phyloP scores from a whole-genome alignment of 139 green algal genomes.

The Raphidocelis subcapitata region DNA sequence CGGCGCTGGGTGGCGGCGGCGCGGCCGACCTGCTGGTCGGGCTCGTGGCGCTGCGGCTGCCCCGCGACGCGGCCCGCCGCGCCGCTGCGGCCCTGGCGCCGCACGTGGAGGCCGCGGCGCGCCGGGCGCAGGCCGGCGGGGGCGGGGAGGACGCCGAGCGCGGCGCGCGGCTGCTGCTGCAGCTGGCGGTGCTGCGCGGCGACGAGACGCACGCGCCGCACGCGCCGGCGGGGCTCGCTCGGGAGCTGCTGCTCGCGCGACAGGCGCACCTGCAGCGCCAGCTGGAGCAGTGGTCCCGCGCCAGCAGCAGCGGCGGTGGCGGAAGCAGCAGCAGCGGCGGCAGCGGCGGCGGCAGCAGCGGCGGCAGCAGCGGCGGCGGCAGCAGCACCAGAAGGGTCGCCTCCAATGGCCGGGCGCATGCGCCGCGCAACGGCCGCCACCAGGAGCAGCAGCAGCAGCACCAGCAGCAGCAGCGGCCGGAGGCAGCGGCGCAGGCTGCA shows the following conservation, averaged over 20 bases:
- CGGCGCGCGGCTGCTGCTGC: too few species aligned
- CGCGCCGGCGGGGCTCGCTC: not conserved
- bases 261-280: not conserved
- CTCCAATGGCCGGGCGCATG: too few species aligned
- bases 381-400: not conserved
- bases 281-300: not conserved
- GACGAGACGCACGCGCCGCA: too few species aligned
- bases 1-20: too few species aligned
- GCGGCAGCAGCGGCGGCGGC: not conserved
- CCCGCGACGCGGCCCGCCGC: too few species aligned
- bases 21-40: too few species aligned
- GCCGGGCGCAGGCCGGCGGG: too few species aligned
- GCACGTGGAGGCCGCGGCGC: too few species aligned
- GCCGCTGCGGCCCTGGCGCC: too few species aligned
- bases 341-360: conserved; percentile 1
- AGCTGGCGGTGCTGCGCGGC: too few species aligned
- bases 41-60: too few species aligned
- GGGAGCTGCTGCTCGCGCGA: not conserved
- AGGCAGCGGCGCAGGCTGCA: not conserved
- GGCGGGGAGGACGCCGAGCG: too few species aligned
- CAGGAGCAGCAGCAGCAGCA: conserved; percentile 10
- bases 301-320: conserved; percentile 6
- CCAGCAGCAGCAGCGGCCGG: not conserved
- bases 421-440: not conserved
- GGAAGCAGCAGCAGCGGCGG: conserved; percentile 4